Conservation (phyloP, 106 monocot genomes). For the Iris macrosiphon region DNA sequence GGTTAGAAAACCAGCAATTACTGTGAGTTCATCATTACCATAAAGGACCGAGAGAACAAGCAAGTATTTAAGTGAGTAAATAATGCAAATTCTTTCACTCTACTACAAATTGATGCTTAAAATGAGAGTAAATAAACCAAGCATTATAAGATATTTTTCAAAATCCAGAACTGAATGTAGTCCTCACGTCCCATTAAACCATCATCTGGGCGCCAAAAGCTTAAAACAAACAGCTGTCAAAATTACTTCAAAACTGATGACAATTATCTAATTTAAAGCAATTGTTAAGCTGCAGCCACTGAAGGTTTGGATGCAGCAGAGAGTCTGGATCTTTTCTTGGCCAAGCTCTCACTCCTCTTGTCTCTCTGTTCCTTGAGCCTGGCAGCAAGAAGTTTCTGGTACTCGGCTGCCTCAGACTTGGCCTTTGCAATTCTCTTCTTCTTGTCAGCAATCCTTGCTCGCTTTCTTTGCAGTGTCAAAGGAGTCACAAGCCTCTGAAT, state of each 20-base stretch:
- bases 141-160: neutral
- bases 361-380: conserved; percentile 32
- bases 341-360: conserved; percentile 24
- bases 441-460: conserved; percentile 21
- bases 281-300: conserved; percentile 2
- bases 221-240: no score
- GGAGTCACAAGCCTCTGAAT: conserved; percentile 29
- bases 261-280: neutral
- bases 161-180: neutral
- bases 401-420: conserved; percentile 22
- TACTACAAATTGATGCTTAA: no score
- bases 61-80: no score
- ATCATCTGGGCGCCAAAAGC: no score
- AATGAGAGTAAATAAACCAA: neutral
- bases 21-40: no score
- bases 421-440: conserved; percentile 25
- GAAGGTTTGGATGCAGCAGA: conserved; percentile 20
- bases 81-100: no score
- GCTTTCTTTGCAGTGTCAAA: conserved; percentile 21
- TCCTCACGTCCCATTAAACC: neutral
- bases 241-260: no score
- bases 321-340: conserved; percentile 21
- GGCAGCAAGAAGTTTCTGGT: conserved; percentile 27
- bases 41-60: no score
- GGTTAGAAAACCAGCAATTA: no score